These are phyloP conservation scores for Cladochytrium replicatum DNA, from an alignment of 192 early-diverging fungal genomes.

Conservation along the genomic window DNA sequence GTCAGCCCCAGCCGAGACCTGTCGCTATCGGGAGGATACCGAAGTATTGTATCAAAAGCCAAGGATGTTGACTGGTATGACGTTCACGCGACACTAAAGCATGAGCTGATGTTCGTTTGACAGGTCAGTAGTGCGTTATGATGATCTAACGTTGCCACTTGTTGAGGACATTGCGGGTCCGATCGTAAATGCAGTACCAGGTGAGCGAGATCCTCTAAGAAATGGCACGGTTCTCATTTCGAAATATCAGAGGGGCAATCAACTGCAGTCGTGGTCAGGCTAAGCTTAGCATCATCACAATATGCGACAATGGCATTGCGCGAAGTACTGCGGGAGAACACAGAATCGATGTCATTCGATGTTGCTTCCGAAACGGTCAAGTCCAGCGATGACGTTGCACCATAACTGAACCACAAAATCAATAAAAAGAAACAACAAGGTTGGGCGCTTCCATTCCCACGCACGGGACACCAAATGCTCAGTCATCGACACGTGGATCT, in stretches of 20 bases:
- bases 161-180: conserved; percentile 21
- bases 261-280: conserved; percentile 60
- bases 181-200: conserved; percentile 15
- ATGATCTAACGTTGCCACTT: conserved; percentile 18
- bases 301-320: conserved; percentile 98
- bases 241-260: conserved; percentile 56
- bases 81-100: conserved; percentile 28
- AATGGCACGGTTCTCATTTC: neutral
- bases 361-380: too few relatives aligned
- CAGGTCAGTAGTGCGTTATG: conserved; percentile 25
- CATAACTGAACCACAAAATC: too few relatives aligned
- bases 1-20: neutral
- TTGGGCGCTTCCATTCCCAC: too few relatives aligned
- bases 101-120: conserved; percentile 1
- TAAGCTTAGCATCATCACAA: conserved; percentile 70
- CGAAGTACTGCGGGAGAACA: too few relatives aligned
- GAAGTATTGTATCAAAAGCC: conserved; percentile 28
- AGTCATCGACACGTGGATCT: too few relatives aligned
- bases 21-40: conserved; percentile 36
- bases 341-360: too few relatives aligned
- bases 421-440: too few relatives aligned
- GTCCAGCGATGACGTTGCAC: too few relatives aligned
- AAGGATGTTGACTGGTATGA: conserved; percentile 30
- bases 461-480: too few relatives aligned
- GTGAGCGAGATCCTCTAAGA: conserved; percentile 5